Evolutionary conservation across 2,329 filamentous ascomycete species (phyloP), one percentile per base, ranked within the genome.

Genomic region (Ampelomyces quisqualis): DNA sequence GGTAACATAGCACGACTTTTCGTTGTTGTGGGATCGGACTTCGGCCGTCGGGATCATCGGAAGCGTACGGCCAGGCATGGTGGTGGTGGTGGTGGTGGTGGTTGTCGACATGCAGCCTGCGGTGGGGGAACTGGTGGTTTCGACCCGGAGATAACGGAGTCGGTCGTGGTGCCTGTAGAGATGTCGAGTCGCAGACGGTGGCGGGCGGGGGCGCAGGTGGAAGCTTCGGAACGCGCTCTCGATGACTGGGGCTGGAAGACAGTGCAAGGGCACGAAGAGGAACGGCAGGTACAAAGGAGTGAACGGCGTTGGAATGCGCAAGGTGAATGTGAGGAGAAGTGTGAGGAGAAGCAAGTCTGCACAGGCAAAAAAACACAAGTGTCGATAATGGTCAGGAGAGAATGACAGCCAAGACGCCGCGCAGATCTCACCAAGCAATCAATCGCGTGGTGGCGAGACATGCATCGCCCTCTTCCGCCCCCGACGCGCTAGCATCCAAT

Each of bases 1-100:
- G 3, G 88, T 93, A 57, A 98, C 90, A 76, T 90, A 98, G 76
- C 91, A 97, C 34, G 89, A 95, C 64, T 89, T 81, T 34, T 75
- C 73, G 32, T 81, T 84, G 68, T 87, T 91, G 70, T 95, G 90
- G 56, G 82, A 75, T 68, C 85, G 82, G 62, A 98, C 83, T 67
- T 98, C 88, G 54, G 85, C 80, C 56, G 78, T 78, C 34, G 88
- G 85, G 63, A 97, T 85, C 19, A 85, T 91, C 42, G 91, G 91
- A 34, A 97, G 81, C 34, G 82, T 90, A 65, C 81, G 81, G 60
- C 82, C 82, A 55, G 90, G 87, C 88, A 95, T 95, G 11, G 46
- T 64, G 38, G 53, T 46, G 34, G 45, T 53, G 23, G 53, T 51
- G 29, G 51, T 53, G n/a, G 23, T 23, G 9, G n/a, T n/a, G 13